A percentile compares a stretch with the other conserved stretches of the same genome.
Evolutionary conservation across 768 basidiomycete species (phyloP).

Genomic region (Lentinula sp.): DNA sequence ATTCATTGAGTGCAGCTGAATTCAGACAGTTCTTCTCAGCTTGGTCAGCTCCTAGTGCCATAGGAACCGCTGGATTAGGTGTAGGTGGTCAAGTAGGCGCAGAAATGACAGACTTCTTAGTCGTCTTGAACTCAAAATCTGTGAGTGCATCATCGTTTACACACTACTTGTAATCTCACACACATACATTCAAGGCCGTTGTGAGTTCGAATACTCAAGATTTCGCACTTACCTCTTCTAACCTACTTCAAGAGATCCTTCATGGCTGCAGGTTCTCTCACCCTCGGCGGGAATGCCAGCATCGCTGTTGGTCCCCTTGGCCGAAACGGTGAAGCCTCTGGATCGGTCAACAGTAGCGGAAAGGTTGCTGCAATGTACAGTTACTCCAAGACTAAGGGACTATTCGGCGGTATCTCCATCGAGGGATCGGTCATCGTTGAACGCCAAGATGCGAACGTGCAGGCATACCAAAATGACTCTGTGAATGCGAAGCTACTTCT

Average conservation of each 20-base stretch:
- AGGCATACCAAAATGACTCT: constrained; percentile 64
- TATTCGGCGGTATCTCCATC: constrained; percentile 88
- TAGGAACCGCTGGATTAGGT: constrained; percentile 88
- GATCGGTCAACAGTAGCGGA: constrained; percentile 77
- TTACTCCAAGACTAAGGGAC: constrained; percentile 87
- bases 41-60: constrained; percentile 94
- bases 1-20: background rate
- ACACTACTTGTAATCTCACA: constrained; percentile 7
- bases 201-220: constrained; percentile 33
- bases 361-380: constrained; percentile 94
- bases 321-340: constrained; percentile 88
- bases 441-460: constrained; percentile 85
- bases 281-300: constrained; percentile 87
- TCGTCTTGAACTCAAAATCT: constrained; percentile 80
- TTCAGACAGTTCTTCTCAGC: constrained; percentile 30
- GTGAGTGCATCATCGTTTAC: constrained; percentile 32
- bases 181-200: constrained; percentile 41
- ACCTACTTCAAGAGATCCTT: constrained; percentile 55
- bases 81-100: constrained; percentile 75
- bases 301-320: constrained; percentile 89
- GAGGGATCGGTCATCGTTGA: constrained; percentile 92
- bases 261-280: constrained; percentile 91
- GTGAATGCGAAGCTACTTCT: constrained; percentile 70
- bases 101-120: constrained; percentile 86
- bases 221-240: background rate